Evolutionary conservation across 1,284 basidiomycete genomes (phyloP).

Genomic region (Naganishia albida): DNA sequence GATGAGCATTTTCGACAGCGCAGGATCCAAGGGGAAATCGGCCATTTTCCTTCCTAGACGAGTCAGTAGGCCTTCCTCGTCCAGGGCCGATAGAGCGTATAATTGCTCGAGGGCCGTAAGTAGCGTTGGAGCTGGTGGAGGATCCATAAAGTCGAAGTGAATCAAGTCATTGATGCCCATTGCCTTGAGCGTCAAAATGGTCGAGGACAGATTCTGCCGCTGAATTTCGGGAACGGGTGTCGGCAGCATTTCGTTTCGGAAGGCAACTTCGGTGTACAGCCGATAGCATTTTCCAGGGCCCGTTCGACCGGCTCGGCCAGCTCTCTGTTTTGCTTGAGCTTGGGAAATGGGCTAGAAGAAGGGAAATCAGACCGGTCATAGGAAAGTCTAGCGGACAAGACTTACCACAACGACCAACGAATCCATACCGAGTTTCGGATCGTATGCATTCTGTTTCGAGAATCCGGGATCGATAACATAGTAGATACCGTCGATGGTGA

Average conservation of each 20-base stretch:
- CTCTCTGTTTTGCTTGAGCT: slow-evolving; percentile 91
- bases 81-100: slow-evolving; percentile 91
- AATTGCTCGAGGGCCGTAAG: slow-evolving; percentile 83
- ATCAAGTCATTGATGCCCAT: slow-evolving; percentile 99
- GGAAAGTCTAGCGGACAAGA: slow-evolving; percentile 1
- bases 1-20: slow-evolving; percentile 96
- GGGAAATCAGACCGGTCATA: background rate
- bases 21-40: slow-evolving; percentile 97
- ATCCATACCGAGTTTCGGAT: slow-evolving; percentile 97
- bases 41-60: slow-evolving; percentile 97
- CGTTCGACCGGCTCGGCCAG: slow-evolving; percentile 94
- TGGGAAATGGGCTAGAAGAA: slow-evolving; percentile 82
- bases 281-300: slow-evolving; percentile 99
- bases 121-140: slow-evolving; percentile 94
- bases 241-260: slow-evolving; percentile 98
- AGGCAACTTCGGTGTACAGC: slow-evolving; percentile 95
- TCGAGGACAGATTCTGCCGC: slow-evolving; percentile 86
- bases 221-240: slow-evolving; percentile 98
- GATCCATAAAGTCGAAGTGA: slow-evolving; percentile 99
- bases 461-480: slow-evolving; percentile 99
- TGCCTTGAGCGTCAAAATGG: slow-evolving; percentile 93
- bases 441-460: slow-evolving; percentile 98
- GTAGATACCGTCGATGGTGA: slow-evolving; percentile 98
- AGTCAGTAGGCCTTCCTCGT: slow-evolving; percentile 94
- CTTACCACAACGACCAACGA: slow-evolving; percentile 85